Evolutionary conservation across 495 filamentous ascomycete species (phyloP), one percentile per base, ranked within the genome.

Genomic region (Penicillium taxi): DNA sequence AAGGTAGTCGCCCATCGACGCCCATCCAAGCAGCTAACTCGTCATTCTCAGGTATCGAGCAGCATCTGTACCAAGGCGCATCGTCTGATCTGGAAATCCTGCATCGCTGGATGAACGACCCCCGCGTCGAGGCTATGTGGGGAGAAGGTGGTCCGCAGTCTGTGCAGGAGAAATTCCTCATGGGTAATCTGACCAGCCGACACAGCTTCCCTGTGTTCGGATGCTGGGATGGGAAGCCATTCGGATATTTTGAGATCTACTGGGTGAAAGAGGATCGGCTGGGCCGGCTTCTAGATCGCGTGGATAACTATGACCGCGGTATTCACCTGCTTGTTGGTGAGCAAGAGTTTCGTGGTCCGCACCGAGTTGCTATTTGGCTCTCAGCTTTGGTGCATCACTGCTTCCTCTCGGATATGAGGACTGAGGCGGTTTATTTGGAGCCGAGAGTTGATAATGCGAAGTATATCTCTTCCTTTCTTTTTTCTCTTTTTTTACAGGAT

Each of bases 231-330:
- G 89, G 86, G 2, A 82, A 89, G 40, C 91, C 91, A 0, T 98
- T 96, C 60, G 91, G 91, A 0, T 98, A 93, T 49, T 94, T 98
- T 52, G 93, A 98, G 66, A 74, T 98, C 25, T 98, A 98, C 64
- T 98, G 93, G 93, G 89, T 91, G 2, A 94, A 94, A 48, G 91
- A 98, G 55, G 93, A 96, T 52, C 60, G 62, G 2, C 53, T 98
- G 15, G 86, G 84, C 0, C 69, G 69, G 18, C 62, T 82, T 32
- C 53, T 90, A 20, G 73, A 76, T 1, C 72, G 66, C 0, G 75
- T 78, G 1, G 75, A 75, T 16, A 80, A 93, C 48, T 96, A 84
- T 56, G 93, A 96, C 52, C 70, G 91, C 8, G 91, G 93, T 0
- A 63, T 94, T 24, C 93, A 96, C 56, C 75, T 86, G 13, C 63